Evolutionary conservation across 1,284 basidiomycete genomes (phyloP), one percentile per base, ranked within the genome.

Genomic region (Inonotus obliquus): DNA sequence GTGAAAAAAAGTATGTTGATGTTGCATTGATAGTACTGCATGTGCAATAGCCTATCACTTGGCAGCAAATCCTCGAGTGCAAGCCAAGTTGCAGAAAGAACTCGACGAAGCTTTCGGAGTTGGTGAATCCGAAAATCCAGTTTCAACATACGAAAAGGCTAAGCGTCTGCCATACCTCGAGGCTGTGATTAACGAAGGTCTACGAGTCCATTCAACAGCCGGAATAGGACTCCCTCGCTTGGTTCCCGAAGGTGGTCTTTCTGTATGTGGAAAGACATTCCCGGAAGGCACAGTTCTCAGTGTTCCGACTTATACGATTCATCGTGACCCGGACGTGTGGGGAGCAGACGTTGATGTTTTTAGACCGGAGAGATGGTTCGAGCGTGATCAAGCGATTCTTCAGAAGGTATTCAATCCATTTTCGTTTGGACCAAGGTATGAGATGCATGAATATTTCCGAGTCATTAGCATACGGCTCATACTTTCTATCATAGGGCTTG

Each of bases 11-110:
- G n/a, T n/a, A n/a, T n/a, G n/a, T n/a, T n/a, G n/a, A n/a, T n/a
- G n/a, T n/a, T n/a, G n/a, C n/a, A n/a, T 25, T 27, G 1, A 1
- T 19, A 88, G 89, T 74, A 92, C 91, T 21, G 89, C 89, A 2
- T 92, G 90, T 67, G 92, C 91, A 6, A 92, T 96, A 68, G 81
- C 92, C 13, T 94, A 91, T 77, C 84, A 92, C 74, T 82, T 96
- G 63, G 86, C 89, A 9, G 74, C 76, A 32, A 84, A 91, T 73
- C 91, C 83, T 1, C 70, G 74, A 7, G 82, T 80, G 9, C 89
- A 94, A 69, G 75, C 74, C 60, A 89, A 87, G 69, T 82, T 96
- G 17, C 89, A 92, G 60, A 77, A 78, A 55, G 94, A 96, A 72
- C 83, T 96, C 23, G 92, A 96, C 70, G 85, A 87, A 39, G 82